A percentile compares a stretch with the other conserved stretches of the same genome.
Evolutionary conservation across 225 moss, liverwort and hornwort species (phyloP).

Genomic region (Bryum argenteum): DNA sequence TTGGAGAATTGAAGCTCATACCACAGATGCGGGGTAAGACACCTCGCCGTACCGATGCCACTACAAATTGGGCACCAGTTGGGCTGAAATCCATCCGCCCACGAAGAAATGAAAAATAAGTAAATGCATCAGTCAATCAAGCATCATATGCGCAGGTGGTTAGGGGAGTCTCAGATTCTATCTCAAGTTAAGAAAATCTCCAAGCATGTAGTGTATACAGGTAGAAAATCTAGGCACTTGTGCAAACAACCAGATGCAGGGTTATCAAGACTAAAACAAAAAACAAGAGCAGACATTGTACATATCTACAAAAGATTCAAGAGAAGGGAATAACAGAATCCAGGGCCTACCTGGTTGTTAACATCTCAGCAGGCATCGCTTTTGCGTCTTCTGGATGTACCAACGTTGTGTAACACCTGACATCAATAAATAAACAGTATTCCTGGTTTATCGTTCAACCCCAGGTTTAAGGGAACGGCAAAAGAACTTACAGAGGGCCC

Average conservation of each 20-base stretch:
- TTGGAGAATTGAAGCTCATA: constrained; percentile 32
- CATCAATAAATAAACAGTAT: neutral
- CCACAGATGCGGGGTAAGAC: constrained; percentile 68
- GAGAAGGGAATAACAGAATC: constrained; percentile 4
- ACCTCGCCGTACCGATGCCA: constrained; percentile 54
- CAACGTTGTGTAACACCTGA: constrained; percentile 67
- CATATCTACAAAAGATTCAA: constrained; percentile 17
- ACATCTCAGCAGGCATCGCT: constrained; percentile 46
- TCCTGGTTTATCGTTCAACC: constrained; percentile 10
- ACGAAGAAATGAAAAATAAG: constrained; percentile 19
- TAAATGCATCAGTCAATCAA: constrained; percentile 21
- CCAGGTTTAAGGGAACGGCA: constrained; percentile 1
- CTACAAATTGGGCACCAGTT: constrained; percentile 67
- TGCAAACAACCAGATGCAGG: constrained; percentile 13
- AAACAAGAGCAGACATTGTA: constrained; percentile 1
- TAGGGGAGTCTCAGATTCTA: neutral
- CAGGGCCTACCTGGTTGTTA: constrained; percentile 50
- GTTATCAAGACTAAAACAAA: constrained; percentile 10
- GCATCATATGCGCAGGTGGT: constrained; percentile 20
- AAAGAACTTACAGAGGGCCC: constrained; percentile 18
- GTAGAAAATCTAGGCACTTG: neutral
- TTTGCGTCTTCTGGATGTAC: constrained; percentile 63
- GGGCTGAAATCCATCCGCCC: constrained; percentile 43
- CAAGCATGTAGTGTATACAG: neutral
- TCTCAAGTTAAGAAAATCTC: constrained; percentile 2